Percentiles rank a stretch among this genome's conserved stretches.
phyloP scores from a whole-genome alignment of 148 eudicot species.

The Nepenthes gracilis region DNA sequence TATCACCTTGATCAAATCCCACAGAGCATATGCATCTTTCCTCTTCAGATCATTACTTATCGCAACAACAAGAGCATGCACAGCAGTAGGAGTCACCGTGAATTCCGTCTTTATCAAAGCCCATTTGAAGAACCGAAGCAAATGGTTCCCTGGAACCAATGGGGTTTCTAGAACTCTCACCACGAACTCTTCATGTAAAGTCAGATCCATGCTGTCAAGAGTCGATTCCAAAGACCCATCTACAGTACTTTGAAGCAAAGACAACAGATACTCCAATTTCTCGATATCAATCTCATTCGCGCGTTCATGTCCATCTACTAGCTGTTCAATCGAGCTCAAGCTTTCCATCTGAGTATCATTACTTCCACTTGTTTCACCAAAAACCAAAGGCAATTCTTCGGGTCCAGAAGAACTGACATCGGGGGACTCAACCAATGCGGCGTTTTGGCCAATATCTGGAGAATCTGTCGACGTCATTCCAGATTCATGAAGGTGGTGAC shows the following conservation, averaged over 20 bases:
- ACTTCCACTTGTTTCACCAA: conserved; percentile 11
- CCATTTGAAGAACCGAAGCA: conserved; percentile 61
- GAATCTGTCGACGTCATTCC: not conserved
- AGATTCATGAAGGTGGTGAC: not conserved
- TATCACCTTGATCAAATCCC: conserved; percentile 65
- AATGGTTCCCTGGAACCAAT: conserved; percentile 35
- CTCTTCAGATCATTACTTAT: conserved; percentile 21
- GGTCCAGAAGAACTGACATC: conserved; percentile 8
- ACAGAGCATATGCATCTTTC: conserved; percentile 45
- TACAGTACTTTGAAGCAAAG: conserved; percentile 49
- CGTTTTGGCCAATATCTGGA: not conserved
- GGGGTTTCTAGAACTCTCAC: conserved; percentile 47
- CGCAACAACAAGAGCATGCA: conserved; percentile 35
- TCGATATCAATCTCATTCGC: conserved; percentile 24
- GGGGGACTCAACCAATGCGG: conserved; percentile 5
- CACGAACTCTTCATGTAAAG: conserved; percentile 46
- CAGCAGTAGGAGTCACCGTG: conserved; percentile 13
- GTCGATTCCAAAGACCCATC: conserved; percentile 37
- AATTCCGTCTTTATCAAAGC: conserved; percentile 24
- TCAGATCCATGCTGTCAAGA: conserved; percentile 33
- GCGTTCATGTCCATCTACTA: not conserved
- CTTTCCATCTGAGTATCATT: conserved; percentile 7
- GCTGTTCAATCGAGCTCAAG: conserved; percentile 1
- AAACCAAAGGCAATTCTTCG: not conserved
- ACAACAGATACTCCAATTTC: conserved; percentile 38